Conservation (phyloP, 2,329 filamentous ascomycete genomes). For the Penicillium sp. region DNA sequence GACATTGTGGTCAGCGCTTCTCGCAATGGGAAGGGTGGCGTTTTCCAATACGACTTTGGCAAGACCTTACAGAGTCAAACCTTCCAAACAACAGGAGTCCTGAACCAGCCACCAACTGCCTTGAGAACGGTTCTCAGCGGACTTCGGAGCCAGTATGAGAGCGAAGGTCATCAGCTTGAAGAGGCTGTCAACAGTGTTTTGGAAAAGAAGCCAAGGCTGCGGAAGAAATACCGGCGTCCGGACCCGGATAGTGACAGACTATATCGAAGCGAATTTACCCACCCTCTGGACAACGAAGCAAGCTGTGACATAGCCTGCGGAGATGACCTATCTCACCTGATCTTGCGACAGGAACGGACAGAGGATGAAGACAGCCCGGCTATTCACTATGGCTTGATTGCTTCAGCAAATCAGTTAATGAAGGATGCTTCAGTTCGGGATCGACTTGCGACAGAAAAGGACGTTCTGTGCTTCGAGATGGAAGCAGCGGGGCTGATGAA, state of each 20-base stretch:
- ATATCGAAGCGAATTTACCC: background rate
- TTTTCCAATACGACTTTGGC: constrained; percentile 24
- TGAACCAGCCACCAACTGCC: constrained; percentile 19
- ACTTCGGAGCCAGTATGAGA: background rate
- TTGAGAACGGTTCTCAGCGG: background rate
- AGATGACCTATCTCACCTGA: background rate
- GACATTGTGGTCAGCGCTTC: constrained; percentile 9
- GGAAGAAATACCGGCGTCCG: background rate
- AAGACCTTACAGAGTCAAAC: constrained; percentile 16
- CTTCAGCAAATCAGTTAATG: background rate
- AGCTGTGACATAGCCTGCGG: constrained; percentile 23
- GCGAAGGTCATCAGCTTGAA: background rate
- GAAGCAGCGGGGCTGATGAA: constrained; percentile 2
- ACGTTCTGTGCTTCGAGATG: background rate
- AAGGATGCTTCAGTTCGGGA: background rate
- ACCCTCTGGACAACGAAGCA: background rate
- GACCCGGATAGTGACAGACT: background rate
- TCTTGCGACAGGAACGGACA: background rate
- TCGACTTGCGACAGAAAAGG: background rate
- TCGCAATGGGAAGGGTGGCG: constrained; percentile 5
- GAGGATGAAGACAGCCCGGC: background rate
- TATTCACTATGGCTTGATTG: background rate
- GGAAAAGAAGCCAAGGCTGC: background rate
- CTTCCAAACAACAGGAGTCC: constrained; percentile 17
- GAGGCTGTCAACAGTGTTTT: background rate